Percentiles rank a stretch among this genome's conserved stretches.
phyloP scores from a whole-genome alignment of 2,329 filamentous ascomycete genomes.

The Stylonectria norvegica region DNA sequence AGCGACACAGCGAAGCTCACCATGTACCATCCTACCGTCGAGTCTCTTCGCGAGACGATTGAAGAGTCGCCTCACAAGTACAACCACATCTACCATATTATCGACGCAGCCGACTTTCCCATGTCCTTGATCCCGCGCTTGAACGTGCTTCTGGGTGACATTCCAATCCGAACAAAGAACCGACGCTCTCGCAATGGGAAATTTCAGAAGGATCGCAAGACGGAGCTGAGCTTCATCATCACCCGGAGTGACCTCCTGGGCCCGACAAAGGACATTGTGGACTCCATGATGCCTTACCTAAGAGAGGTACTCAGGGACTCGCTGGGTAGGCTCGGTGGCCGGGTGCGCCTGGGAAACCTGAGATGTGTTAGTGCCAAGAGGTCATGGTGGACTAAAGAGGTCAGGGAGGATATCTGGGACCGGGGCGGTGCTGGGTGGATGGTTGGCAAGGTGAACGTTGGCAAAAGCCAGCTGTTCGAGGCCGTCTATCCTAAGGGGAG shows the following conservation, averaged over 20 bases:
- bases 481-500: constrained; percentile 78
- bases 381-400: constrained; percentile 83
- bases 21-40: constrained; percentile 76
- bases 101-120: constrained; percentile 95
- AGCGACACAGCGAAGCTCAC: constrained; percentile 43
- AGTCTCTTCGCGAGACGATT: constrained; percentile 79
- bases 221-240: constrained; percentile 85
- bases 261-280: constrained; percentile 78
- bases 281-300: constrained; percentile 81
- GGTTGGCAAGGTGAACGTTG: constrained; percentile 97
- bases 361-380: constrained; percentile 81
- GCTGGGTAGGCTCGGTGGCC: constrained; percentile 62
- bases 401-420: constrained; percentile 83
- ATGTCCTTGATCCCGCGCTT: constrained; percentile 85
- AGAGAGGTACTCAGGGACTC: constrained; percentile 72
- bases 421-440: constrained; percentile 89
- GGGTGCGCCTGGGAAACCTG: constrained; percentile 83
- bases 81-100: constrained; percentile 92
- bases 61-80: constrained; percentile 82
- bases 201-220: constrained; percentile 65
- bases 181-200: constrained; percentile 66
- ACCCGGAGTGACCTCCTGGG: constrained; percentile 84
- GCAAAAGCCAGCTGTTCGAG: constrained; percentile 90
- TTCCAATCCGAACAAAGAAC: constrained; percentile 75
- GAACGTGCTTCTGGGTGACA: constrained; percentile 64